Base-by-base conservation (phyloP, 495 filamentous ascomycete species). In the Bathelium albidoporum region DNA sequence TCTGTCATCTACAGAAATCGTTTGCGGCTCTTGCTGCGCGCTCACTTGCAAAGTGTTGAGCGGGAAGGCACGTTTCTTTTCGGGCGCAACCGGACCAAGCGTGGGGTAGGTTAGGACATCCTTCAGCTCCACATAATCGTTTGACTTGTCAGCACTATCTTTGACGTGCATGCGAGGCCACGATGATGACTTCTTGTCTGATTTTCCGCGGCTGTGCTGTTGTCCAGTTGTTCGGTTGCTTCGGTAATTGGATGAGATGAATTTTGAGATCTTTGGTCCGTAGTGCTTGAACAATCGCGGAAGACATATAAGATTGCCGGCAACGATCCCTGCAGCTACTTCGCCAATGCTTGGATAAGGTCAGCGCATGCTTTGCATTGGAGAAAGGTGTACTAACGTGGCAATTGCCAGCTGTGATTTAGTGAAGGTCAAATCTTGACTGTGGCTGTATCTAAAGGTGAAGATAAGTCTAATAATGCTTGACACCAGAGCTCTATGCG, bases 151-250 rank as follows among this genome's bases (percentile, higher is more conserved):
- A 49, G 44, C 18, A 18, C 44, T 49, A 49, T 49, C 44, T 18
- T 49, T 49, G 20, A 49, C 44, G 20, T 49, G 44, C 44, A 3
- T 49, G 44, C 20, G 20, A 14, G 44, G 44, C 44, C 44, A 49
- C 44, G 44, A 49, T 49, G 44, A 49, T 49, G 44, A 49, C 44
- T 49, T 49, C 44, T 49, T 49, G 44, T 49, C 44, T 22, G 44
- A 49, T 3, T 49, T 49, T 20, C 20, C 18, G 44, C 44, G 44
- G 44, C 20, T 20, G 18, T 22, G 44, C 44, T 7, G 20, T 49
- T 49, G 44, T 49, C 44, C 44, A 18, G 44, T 49, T 22, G 20
- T 10, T 49, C 20, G 44, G 44, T 18, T 49, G 44, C 44, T 49
- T 49, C 20, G 44, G 44, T 22, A 20, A 49, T 18, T 49, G 44